Evolutionary conservation across 2,329 filamentous ascomycete genomes (phyloP), one percentile per base, ranked within the genome.

Genomic region (Chrysosporium queenslandicum): DNA sequence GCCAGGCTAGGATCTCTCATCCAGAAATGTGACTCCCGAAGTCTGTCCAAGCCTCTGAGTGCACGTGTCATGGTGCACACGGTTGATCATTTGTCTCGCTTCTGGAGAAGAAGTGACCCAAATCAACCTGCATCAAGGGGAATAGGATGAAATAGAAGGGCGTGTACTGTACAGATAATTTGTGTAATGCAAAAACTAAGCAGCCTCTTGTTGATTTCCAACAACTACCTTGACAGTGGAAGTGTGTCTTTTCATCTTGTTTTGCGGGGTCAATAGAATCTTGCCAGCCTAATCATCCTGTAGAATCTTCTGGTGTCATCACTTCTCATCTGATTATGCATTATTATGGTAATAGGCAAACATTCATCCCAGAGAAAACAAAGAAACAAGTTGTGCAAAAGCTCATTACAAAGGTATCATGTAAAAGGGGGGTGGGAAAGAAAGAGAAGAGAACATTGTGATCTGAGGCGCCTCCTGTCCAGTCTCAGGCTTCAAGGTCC

Each of bases 131-230:
- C 16, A 43, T 27, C 40, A 43, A 43, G 23, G 14, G 18, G 18
- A 18, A 18, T 27, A 20, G 12, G 12, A 27, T 25, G 20, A 18
- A 47, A n/a, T n/a, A 14, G 18, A 46, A 30, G 32, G 27, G 20
- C 20, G 18, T 39, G 32, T 47, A 47, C 42, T 47, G 45, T 47
- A 47, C 45, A 47, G 29, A 47, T 47, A 47, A 47, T 47, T n/a
- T 21, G 27, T 47, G 32, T 47, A 37, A 47, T 47, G 7, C 45
- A 47, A 37, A 23, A 47, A 25, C 23, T 36, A n/a, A 46, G 29
- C 43, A 21, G 43, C 16, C 1, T 23, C n/a, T 25, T 41, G 23
- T 43, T 36, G 21, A 5, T 34, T 46, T 30, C 27, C 27, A 5
- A 34, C 3, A 14, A 12, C 32, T 34, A 34, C 32, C 32, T 34